phyloP scores from a whole-genome alignment of 768 basidiomycete species.

The Lanmaoa pseudosensibilis region DNA sequence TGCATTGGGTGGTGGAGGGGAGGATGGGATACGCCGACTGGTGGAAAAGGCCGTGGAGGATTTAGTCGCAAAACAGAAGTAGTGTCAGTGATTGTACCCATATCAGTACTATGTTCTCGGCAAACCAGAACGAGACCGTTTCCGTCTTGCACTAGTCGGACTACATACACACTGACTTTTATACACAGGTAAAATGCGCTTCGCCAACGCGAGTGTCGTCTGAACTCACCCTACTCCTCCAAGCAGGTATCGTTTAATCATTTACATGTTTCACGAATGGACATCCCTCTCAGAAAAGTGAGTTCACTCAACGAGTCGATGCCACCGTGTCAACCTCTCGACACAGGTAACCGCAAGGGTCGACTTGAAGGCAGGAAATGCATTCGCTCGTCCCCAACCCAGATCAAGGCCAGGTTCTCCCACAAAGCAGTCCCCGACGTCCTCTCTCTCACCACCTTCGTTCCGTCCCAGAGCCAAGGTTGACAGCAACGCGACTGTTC shows the following conservation, averaged over 20 bases:
- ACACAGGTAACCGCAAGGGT: conserved; percentile 55
- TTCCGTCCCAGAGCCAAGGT: conserved; percentile 61
- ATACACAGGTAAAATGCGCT: background rate
- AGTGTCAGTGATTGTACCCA: background rate
- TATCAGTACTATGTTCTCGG: background rate
- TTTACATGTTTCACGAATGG: conserved; percentile 33
- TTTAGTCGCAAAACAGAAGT: conserved; percentile 43
- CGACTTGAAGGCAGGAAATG: conserved; percentile 38
- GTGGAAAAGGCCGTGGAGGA: conserved; percentile 62
- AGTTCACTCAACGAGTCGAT: conserved; percentile 6
- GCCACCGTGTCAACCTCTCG: conserved; percentile 14
- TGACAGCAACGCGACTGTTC: conserved; percentile 50
- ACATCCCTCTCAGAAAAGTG: conserved; percentile 48
- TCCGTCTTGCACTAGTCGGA: too few species aligned
- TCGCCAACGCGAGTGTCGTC: background rate
- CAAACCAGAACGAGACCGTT: conserved; percentile 6
- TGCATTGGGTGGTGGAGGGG: conserved; percentile 57
- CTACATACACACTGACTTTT: too few species aligned
- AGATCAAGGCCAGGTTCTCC: conserved; percentile 53
- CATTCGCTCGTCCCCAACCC: conserved; percentile 30
- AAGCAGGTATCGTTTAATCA: background rate
- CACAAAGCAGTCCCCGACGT: conserved; percentile 35
- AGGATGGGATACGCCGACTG: conserved; percentile 44
- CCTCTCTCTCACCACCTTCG: conserved; percentile 29
- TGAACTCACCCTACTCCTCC: background rate